A percentile compares a stretch with the other conserved stretches of the same genome.
phyloP scores from a whole-genome alignment of 225 moss, liverwort and hornwort species.

The Pleurozium schreberi region DNA sequence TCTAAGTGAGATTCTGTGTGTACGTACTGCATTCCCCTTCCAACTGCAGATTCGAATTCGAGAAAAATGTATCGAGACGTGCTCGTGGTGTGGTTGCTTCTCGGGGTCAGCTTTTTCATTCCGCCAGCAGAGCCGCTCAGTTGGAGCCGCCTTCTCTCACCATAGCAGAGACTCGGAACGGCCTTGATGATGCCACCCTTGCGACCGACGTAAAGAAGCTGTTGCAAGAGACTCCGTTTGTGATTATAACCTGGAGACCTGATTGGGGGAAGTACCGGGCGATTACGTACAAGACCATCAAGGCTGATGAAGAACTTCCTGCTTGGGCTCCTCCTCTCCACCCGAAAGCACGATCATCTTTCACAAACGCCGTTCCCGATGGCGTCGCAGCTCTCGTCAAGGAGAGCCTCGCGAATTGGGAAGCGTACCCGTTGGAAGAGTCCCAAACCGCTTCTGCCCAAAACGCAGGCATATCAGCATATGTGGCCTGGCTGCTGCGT shows the following conservation, averaged over 20 bases:
- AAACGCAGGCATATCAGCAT: neutral
- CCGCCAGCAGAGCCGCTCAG: neutral
- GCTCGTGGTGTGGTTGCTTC: neutral
- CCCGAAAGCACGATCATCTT: neutral
- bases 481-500: neutral
- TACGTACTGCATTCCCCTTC: neutral
- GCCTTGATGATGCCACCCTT: conserved; percentile 14
- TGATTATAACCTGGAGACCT: neutral
- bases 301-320: neutral
- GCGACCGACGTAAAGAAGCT: conserved; percentile 14
- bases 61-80: neutral
- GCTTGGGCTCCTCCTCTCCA: neutral
- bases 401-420: neutral
- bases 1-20: neutral
- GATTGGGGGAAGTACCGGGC: neutral
- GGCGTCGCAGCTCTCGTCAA: neutral
- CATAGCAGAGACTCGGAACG: neutral
- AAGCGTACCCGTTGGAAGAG: neutral
- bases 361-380: neutral
- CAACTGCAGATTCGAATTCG: neutral
- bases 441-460: neutral
- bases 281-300: neutral
- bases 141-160: conserved; percentile 8
- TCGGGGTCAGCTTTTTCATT: neutral
- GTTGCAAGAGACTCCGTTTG: conserved; percentile 18